Evolutionary conservation across 148 eudicot genomes (phyloP).

Genomic region (Rhododendron ovatum): DNA sequence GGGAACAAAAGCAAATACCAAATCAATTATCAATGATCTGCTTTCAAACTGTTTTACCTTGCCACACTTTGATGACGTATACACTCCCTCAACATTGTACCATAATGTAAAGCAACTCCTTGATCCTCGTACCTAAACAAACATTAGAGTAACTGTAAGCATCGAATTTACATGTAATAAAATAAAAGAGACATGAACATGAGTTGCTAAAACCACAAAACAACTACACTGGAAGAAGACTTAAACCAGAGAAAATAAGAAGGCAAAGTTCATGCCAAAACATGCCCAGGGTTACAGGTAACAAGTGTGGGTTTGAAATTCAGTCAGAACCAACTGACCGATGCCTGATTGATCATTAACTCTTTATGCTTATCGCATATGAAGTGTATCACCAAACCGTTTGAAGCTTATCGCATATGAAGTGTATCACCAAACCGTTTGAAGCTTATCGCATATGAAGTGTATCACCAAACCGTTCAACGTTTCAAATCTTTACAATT

Average conservation of each 20-base stretch:
- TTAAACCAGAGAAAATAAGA: neutral
- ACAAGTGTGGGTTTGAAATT: slow-evolving; percentile 1
- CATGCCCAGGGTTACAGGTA: neutral
- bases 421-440: neutral
- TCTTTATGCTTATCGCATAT: neutral
- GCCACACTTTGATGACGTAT: slow-evolving; percentile 98
- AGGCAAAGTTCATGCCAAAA: neutral
- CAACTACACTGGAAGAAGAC: neutral
- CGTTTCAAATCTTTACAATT: neutral
- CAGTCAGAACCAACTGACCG: neutral
- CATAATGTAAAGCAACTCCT: slow-evolving; percentile 93
- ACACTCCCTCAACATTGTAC: slow-evolving; percentile 97
- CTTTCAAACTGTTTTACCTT: slow-evolving; percentile 38
- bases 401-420: neutral
- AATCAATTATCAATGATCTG: neutral
- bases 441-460: neutral
- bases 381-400: neutral
- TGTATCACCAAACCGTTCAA: neutral
- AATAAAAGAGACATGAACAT: neutral
- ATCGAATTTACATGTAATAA: neutral
- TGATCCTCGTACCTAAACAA: slow-evolving; percentile 63
- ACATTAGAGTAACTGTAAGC: neutral
- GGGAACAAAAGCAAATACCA: neutral
- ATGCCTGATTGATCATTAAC: neutral
- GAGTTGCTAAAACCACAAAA: neutral